A percentile compares a stretch with the other conserved stretches of the same genome.
Evolutionary conservation across 768 basidiomycete species (phyloP).

Genomic region (Boletus edulis): DNA sequence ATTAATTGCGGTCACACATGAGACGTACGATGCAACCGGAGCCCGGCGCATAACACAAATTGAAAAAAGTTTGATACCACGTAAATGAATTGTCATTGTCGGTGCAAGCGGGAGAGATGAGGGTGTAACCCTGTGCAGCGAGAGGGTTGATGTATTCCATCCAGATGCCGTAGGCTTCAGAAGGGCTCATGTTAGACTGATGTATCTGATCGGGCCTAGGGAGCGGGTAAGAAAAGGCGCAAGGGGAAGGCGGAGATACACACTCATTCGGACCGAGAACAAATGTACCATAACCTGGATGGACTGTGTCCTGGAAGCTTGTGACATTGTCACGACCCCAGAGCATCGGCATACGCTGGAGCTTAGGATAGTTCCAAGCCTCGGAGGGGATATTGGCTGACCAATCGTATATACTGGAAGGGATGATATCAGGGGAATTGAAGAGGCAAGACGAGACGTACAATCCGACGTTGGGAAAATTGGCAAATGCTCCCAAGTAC

Average conservation of each 20-base stretch:
- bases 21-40: slow-evolving; percentile 49
- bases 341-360: slow-evolving; percentile 50
- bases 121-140: slow-evolving; percentile 48
- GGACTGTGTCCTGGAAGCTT: slow-evolving; percentile 44
- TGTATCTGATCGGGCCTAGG: slow-evolving; percentile 61
- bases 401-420: slow-evolving; percentile 66
- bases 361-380: background rate
- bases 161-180: slow-evolving; percentile 54
- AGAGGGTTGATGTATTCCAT: slow-evolving; percentile 59
- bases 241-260: slow-evolving; percentile 16
- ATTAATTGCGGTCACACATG: background rate
- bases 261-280: slow-evolving; percentile 78
- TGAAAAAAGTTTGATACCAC: slow-evolving; percentile 68
- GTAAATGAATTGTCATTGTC: slow-evolving; percentile 45
- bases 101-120: slow-evolving; percentile 69
- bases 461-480: slow-evolving; percentile 37
- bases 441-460: slow-evolving; percentile 25
- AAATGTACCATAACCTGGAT: slow-evolving; percentile 47
- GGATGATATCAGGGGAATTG: background rate
- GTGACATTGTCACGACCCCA: too few species aligned
- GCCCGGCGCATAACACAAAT: slow-evolving; percentile 32
- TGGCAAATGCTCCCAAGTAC: slow-evolving; percentile 46
- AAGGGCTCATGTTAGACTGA: slow-evolving; percentile 61
- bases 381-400: fast-evolving
- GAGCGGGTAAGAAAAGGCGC: background rate